phyloP scores from a whole-genome alignment of 139 green algal species.

The Raphidocelis subcapitata region DNA sequence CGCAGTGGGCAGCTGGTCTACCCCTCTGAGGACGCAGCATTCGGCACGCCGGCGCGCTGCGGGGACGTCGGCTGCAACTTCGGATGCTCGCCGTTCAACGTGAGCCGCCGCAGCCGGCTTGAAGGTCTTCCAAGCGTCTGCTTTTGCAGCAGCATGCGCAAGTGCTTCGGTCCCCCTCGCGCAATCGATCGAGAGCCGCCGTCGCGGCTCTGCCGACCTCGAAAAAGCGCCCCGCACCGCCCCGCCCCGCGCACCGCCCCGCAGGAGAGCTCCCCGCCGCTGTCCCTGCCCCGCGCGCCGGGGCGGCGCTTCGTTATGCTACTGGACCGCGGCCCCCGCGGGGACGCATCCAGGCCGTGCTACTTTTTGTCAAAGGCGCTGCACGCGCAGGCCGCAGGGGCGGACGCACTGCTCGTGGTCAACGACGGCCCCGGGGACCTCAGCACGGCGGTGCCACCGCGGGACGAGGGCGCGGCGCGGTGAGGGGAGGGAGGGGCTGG shows the following conservation, averaged over 20 bases:
- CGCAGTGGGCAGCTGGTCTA: conserved; percentile 46
- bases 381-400: conserved; percentile 83
- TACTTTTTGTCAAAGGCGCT: conserved; percentile 90
- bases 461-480: conserved; percentile 43
- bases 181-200: background rate
- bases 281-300: conserved; percentile 43
- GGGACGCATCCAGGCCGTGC: conserved; percentile 51
- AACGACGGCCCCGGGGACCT: conserved; percentile 42
- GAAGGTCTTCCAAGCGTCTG: no score
- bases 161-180: background rate
- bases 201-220: background rate
- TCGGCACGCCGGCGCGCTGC: conserved; percentile 30
- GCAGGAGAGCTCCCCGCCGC: conserved; percentile 34
- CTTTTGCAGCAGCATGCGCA: background rate
- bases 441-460: conserved; percentile 47
- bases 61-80: conserved; percentile 35
- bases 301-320: conserved; percentile 67
- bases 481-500: no score
- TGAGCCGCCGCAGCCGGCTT: conserved; percentile 19
- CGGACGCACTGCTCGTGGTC: conserved; percentile 64
- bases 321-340: conserved; percentile 62
- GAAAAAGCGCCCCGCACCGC: background rate
- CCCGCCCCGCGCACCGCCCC: no score
- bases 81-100: conserved; percentile 35
- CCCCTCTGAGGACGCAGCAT: conserved; percentile 11